These are phyloP conservation scores for Acer negundo DNA, from an alignment of 345 rosid species.

Conservation along the genomic window DNA sequence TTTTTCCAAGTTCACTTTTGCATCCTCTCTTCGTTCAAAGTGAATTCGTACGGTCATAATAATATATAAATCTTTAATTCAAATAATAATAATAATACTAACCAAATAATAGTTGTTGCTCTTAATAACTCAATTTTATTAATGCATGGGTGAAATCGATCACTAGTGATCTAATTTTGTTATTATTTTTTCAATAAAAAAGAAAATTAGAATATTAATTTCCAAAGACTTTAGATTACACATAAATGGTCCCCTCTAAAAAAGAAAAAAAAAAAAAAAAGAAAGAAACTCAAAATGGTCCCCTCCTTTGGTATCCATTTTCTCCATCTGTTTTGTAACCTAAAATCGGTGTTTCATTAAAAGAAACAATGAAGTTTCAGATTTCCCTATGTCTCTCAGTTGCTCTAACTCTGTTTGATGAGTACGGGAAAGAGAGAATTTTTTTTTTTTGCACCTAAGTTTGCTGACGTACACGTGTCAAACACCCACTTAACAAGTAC, in stretches of 20 bases:
- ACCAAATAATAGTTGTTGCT: too few species aligned
- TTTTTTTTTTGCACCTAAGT: slow-evolving; percentile 9
- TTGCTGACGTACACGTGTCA: slow-evolving; percentile 39
- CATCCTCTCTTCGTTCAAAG: not conserved
- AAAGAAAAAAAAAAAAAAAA: not conserved
- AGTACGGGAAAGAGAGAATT: slow-evolving; percentile 28
- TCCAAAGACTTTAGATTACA: not conserved
- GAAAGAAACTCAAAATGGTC: slow-evolving; percentile 29
- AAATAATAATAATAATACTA: too few species aligned
- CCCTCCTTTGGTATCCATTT: slow-evolving; percentile 15
- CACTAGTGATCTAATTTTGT: slow-evolving; percentile 3
- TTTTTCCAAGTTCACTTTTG: not conserved
- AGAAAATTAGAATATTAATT: slow-evolving; percentile 11
- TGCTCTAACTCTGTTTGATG: slow-evolving; percentile 19
- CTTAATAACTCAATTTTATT: too few species aligned
- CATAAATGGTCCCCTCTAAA: slow-evolving; percentile 25
- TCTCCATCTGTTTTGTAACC: slow-evolving; percentile 9
- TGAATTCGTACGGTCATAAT: not conserved
- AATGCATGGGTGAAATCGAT: not conserved
- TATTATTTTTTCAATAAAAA: not conserved
- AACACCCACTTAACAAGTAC: slow-evolving; percentile 31
- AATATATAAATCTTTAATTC: too few species aligned
- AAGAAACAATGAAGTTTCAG: slow-evolving; percentile 40
- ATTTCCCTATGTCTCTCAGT: slow-evolving; percentile 24
- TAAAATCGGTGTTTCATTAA: slow-evolving; percentile 46